Evolutionary conservation across 257 asterid species (phyloP).

Genomic region (Solanum lycopersicoides): DNA sequence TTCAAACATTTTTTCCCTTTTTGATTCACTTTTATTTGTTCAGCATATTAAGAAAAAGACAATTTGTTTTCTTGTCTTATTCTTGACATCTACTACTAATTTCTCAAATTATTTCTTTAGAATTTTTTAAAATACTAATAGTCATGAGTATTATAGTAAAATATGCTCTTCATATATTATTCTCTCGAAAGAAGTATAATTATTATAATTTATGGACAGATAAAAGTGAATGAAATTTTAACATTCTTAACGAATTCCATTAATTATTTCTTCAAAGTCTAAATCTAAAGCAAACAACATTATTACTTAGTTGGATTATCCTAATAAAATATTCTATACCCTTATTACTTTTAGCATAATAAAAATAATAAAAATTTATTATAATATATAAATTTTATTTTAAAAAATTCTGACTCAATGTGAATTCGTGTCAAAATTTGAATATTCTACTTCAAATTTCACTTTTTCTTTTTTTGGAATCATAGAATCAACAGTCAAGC

Average conservation of each 20-base stretch:
- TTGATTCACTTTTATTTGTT: no score
- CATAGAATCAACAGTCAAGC: background rate
- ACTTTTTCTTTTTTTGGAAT: background rate
- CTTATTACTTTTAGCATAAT: background rate
- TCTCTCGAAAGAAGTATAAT: background rate
- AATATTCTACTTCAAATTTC: background rate
- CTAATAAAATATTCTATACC: background rate
- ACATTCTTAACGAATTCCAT: background rate
- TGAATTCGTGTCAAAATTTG: background rate
- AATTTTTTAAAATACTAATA: background rate
- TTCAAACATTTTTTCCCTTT: no score
- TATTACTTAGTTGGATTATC: background rate
- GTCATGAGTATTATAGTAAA: background rate
- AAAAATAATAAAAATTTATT: no score
- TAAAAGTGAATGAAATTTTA: background rate
- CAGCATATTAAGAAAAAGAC: no score
- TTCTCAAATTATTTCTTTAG: background rate
- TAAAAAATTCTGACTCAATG: background rate
- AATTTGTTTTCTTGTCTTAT: background rate
- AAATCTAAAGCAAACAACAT: background rate
- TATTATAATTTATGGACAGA: fast-evolving
- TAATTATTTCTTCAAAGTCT: background rate
- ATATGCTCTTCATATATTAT: background rate
- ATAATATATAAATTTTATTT: no score
- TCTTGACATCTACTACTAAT: background rate